A percentile compares a stretch with the other conserved stretches of the same genome.
These are phyloP conservation scores for Sugiyamaella novakii DNA, from an alignment of 1,139 yeast species.

Conservation along the genomic window DNA sequence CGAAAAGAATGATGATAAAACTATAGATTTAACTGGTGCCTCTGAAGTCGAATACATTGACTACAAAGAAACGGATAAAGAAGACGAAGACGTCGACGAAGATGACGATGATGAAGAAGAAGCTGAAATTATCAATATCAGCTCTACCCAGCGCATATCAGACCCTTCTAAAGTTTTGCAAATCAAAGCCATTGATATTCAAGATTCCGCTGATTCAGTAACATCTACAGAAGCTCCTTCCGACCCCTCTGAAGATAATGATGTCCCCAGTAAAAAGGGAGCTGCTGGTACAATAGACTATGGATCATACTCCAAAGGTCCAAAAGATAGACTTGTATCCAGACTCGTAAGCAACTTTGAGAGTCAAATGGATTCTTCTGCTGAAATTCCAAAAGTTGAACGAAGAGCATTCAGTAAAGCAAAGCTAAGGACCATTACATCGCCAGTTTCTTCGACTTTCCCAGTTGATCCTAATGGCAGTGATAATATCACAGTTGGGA, in stretches of 20 bases:
- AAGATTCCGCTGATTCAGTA: too few species aligned
- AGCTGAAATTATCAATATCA: constrained; percentile 5
- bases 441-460: constrained; percentile 1
- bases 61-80: not conserved
- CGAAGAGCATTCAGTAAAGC: constrained; percentile 14
- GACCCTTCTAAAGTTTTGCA: constrained; percentile 12
- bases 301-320: constrained; percentile 25
- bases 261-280: too few species aligned
- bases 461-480: not conserved
- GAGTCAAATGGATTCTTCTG: constrained; percentile 25
- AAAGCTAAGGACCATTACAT: constrained; percentile 4
- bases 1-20: not conserved
- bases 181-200: not conserved
- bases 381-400: constrained; percentile 13
- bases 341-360: constrained; percentile 33
- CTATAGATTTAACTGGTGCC: constrained; percentile 10
- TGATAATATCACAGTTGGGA: not conserved
- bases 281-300: constrained; percentile 28
- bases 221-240: too few species aligned
- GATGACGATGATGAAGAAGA: constrained; percentile 10
- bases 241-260: too few species aligned
- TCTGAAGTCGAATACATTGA: not conserved
- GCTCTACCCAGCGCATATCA: constrained; percentile 2
- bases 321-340: constrained; percentile 31
- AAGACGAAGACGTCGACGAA: constrained; percentile 1